Conservation (phyloP, 371 early-diverging fungal genomes). For the Capillidium heterosporum region DNA sequence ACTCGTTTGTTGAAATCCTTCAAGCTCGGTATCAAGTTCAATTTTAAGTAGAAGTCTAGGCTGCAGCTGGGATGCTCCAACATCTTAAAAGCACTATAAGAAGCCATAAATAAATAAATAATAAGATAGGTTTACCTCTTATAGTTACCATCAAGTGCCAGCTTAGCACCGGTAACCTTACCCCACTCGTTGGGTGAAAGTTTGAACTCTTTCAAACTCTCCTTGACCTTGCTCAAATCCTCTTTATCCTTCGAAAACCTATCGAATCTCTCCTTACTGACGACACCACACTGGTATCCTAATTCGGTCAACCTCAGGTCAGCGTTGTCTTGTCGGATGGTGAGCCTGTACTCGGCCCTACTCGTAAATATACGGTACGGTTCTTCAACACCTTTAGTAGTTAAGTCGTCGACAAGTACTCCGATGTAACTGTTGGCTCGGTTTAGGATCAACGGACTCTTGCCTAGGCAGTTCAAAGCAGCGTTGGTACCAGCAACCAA, state of each 20-base stretch:
- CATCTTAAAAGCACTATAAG: background rate
- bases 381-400: constrained; percentile 67
- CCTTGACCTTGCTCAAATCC: background rate
- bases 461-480: constrained; percentile 27
- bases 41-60: background rate
- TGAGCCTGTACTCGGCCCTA: constrained; percentile 63
- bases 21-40: background rate
- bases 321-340: constrained; percentile 64
- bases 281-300: constrained; percentile 14
- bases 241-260: background rate
- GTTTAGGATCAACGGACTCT: constrained; percentile 40
- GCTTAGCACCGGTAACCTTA: background rate
- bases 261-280: background rate
- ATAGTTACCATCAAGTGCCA: background rate
- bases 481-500: constrained; percentile 75
- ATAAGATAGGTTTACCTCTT: background rate
- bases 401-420: constrained; percentile 68
- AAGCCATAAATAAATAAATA: too few species aligned
- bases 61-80: background rate
- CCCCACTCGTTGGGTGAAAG: background rate
- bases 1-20: background rate
- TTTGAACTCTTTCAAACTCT: background rate
- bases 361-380: constrained; percentile 75
- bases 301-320: constrained; percentile 51
- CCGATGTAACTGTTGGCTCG: constrained; percentile 73